A percentile compares a stretch with the other conserved stretches of the same genome.
These are phyloP conservation scores for Scenedesmus sp. DNA, from an alignment of 163 green algal genomes.

Conservation along the genomic window DNA sequence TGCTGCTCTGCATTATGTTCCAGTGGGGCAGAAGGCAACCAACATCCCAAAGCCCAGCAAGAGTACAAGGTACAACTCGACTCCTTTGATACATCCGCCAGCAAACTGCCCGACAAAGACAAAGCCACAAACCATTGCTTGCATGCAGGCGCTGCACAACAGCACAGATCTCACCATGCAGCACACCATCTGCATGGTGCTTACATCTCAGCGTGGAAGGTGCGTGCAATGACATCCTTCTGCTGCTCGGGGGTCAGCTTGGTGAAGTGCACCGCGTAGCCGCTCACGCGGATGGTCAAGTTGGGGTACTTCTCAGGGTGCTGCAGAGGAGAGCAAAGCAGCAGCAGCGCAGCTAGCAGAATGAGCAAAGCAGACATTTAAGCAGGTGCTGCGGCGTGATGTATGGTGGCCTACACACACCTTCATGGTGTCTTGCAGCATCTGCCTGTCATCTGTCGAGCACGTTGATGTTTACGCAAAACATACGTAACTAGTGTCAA, in stretches of 20 bases:
- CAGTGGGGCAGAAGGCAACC: too few relatives aligned
- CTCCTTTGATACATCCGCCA: too few relatives aligned
- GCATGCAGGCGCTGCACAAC: too few relatives aligned
- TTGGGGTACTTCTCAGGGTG: conserved; percentile 80
- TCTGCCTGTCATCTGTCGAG: too few relatives aligned
- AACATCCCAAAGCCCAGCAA: too few relatives aligned
- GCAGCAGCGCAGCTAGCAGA: not conserved
- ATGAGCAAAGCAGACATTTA: not conserved
- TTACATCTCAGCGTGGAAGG: conserved; percentile 68
- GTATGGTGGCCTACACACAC: too few relatives aligned
- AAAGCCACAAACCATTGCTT: too few relatives aligned
- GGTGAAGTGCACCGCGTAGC: conserved; percentile 83
- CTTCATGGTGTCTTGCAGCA: too few relatives aligned
- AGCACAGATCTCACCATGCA: not conserved
- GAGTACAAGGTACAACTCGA: too few relatives aligned
- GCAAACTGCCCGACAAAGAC: too few relatives aligned
- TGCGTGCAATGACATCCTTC: conserved; percentile 69
- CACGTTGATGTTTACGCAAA: too few relatives aligned
- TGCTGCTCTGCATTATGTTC: not conserved
- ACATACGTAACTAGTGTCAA: too few relatives aligned
- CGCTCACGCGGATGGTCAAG: conserved; percentile 75
- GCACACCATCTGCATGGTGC: not conserved
- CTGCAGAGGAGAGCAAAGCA: not conserved
- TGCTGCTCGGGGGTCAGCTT: conserved; percentile 82
- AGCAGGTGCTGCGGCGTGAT: not conserved